Evolutionary conservation across 106 monocot species (phyloP).

Genomic region (Dendrobium officinale): DNA sequence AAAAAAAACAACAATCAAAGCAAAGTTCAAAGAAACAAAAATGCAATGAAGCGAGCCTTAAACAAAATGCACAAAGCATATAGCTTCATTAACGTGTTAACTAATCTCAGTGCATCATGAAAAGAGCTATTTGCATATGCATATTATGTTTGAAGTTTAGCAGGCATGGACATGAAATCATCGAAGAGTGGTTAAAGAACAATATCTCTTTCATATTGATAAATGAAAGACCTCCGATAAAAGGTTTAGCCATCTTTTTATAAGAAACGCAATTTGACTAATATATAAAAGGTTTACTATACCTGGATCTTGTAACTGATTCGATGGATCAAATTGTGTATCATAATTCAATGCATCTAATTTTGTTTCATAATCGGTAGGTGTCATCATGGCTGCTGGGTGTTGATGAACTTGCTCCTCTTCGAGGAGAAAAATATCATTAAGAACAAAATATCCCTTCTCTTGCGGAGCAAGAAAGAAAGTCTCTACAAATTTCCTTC

Average conservation of each 20-base stretch:
- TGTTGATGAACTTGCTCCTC: conserved; percentile 32
- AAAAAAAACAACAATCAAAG: neutral
- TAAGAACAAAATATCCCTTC: conserved; percentile 66
- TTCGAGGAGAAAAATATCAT: conserved; percentile 65
- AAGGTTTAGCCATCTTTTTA: neutral
- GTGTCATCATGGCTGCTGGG: conserved; percentile 4
- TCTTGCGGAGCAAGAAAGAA: conserved; percentile 80
- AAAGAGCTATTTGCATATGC: neutral
- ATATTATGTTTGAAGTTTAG: neutral
- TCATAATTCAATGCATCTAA: conserved; percentile 14
- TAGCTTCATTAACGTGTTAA: neutral
- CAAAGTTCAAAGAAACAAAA: neutral
- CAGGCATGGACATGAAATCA: neutral
- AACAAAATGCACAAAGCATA: neutral
- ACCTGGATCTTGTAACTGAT: conserved; percentile 40
- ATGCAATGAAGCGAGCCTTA: neutral
- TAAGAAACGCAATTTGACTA: neutral
- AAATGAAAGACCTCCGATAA: neutral
- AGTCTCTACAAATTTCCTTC: conserved; percentile 57
- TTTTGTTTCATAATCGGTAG: conserved; percentile 25
- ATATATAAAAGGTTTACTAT: neutral
- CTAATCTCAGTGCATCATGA: neutral
- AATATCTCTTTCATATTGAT: neutral
- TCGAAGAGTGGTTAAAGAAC: neutral
- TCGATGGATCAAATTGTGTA: neutral